Evolutionary conservation across 1,284 basidiomycete genomes (phyloP).

Genomic region (Sanghuangporus sanghuang): DNA sequence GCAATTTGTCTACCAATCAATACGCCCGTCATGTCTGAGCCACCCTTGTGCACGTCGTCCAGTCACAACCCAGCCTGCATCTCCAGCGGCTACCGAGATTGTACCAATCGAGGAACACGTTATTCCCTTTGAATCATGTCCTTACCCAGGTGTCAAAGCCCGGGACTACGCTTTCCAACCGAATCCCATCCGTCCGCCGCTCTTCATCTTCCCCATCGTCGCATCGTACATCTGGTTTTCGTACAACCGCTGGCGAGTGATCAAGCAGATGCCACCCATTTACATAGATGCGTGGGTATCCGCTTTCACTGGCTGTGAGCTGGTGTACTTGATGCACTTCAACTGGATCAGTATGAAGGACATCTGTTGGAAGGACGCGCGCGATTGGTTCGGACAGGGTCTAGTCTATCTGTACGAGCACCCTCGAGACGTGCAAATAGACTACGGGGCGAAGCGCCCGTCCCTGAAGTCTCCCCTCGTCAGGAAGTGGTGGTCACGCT

Average conservation of each 20-base stretch:
- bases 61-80: neutral
- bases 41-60: neutral
- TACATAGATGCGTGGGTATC: neutral
- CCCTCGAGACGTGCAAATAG: neutral
- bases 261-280: neutral
- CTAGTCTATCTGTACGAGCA: neutral
- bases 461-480: neutral
- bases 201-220: neutral
- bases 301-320: neutral
- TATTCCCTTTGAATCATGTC: neutral
- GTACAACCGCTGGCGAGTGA: neutral
- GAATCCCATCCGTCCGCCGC: neutral
- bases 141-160: neutral
- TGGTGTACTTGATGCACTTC: neutral
- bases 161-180: neutral
- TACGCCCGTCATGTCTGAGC: neutral
- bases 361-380: neutral
- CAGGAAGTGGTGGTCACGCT: neutral
- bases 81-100: neutral
- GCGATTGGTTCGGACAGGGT: neutral
- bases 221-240: neutral
- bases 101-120: neutral
- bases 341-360: slow-evolving; percentile 1
- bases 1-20: neutral
- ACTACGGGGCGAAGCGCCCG: neutral